Base-by-base conservation (phyloP, 2,329 filamentous ascomycete species). In the Talaromyces sp. region DNA sequence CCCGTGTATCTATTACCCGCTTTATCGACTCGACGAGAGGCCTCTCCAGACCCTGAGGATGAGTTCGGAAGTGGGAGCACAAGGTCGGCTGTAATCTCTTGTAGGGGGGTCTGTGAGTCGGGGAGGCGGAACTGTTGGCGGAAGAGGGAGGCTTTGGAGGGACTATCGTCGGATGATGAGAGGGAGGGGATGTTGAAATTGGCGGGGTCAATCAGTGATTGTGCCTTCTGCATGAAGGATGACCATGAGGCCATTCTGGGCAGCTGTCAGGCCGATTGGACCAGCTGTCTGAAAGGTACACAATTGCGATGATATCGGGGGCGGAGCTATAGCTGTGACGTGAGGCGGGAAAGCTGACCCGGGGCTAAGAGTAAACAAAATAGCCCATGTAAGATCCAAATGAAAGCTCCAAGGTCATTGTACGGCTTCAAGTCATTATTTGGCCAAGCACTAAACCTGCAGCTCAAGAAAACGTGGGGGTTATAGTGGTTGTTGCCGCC, bases 81-180 rank as follows among this genome's bases (percentile, higher is more conserved):
- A 55, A 99, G 85, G 79, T 99, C 94, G 68, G 94, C 92, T 56
- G 89, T 91, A 76, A 99, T 97, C 79, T 99, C 94, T 77, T 95
- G 91, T 52, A 97, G 83, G 51, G 94, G 94, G 58, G 89, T 92
- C 76, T 99, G 93, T 35, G 90, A 88, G 68, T 91, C 86, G 41
- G 94, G 94, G 30, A 99, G 87, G 62, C 94, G 90, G 79, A 99
- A 99, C 76, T 99, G 94, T 73, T 89, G 88, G 77, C 94, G 91
- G 78, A 97, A 99, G 54, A 97, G 85, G 47, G 89, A 88, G 51
- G 91, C 86, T 78, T 97, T 97, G 69, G 92, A 93, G 45, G 92
- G 91, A 70, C 90, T 88, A 58, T 84, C 84, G 74, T 94, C 90
- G 54, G 87, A 85, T 67, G 86, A 83, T 63, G 87, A 85, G 54